phyloP scores from a whole-genome alignment of 306 rosid species.

The Pterocarpus santalinus region DNA sequence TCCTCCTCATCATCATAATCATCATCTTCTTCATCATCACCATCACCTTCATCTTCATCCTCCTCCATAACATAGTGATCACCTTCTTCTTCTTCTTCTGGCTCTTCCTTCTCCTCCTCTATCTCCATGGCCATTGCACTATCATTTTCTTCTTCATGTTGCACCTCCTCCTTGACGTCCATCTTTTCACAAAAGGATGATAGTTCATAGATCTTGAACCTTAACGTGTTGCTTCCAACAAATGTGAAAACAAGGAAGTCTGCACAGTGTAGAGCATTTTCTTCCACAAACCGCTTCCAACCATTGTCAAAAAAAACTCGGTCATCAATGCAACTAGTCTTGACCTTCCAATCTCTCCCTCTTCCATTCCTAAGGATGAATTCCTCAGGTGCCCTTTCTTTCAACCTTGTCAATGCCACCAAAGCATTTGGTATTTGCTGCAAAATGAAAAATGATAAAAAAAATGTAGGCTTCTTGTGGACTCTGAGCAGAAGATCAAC shows the following conservation, averaged over 20 bases:
- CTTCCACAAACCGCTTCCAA: conserved; percentile 35
- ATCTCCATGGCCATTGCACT: neutral
- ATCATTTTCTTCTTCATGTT: neutral
- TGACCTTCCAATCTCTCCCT: conserved; percentile 43
- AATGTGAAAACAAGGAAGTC: conserved; percentile 29
- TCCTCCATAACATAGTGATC: neutral
- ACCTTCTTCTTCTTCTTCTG: neutral
- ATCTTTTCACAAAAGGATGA: conserved; percentile 38
- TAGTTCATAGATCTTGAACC: conserved; percentile 26
- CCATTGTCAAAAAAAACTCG: conserved; percentile 34
- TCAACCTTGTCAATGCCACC: neutral
- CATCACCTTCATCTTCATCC: neutral
- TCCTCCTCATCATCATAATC: conserved; percentile 1
- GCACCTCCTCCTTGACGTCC: neutral
- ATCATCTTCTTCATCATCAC: neutral
- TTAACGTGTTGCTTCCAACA: conserved; percentile 10
- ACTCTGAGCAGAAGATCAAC: neutral
- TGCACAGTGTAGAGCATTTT: conserved; percentile 7
- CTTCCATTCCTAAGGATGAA: conserved; percentile 28
- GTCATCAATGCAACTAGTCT: neutral
- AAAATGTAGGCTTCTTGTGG: neutral
- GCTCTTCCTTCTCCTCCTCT: neutral
- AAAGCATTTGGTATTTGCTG: conserved; percentile 48
- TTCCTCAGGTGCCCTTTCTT: neutral
- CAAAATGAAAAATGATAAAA: neutral